A percentile compares a stretch with the other conserved stretches of the same genome.
Evolutionary conservation across 2,329 filamentous ascomycete genomes (phyloP).

Genomic region (Aspergillus udagawae): DNA sequence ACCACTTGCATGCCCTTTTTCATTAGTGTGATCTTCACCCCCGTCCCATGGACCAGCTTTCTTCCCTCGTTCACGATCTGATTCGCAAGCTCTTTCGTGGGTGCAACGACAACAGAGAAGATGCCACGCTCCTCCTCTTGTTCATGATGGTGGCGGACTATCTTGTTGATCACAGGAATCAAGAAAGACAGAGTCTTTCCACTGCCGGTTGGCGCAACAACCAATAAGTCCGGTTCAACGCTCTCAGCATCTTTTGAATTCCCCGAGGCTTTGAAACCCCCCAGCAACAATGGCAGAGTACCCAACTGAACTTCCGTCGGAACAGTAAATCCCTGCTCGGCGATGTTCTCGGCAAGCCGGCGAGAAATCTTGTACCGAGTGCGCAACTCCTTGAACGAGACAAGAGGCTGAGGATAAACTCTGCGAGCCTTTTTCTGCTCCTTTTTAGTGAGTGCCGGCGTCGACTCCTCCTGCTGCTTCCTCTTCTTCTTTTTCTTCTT

Average conservation of each 20-base stretch:
- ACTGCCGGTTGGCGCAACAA: slow-evolving; percentile 89
- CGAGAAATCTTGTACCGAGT: slow-evolving; percentile 68
- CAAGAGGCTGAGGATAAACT: slow-evolving; percentile 75
- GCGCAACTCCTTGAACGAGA: slow-evolving; percentile 69
- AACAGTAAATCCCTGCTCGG: slow-evolving; percentile 75
- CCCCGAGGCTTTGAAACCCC: slow-evolving; percentile 42
- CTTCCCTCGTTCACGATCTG: slow-evolving; percentile 79
- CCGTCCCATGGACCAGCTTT: slow-evolving; percentile 73
- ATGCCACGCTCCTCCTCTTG: slow-evolving; percentile 56
- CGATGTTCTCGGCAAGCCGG: slow-evolving; percentile 72
- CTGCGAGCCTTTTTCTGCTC: slow-evolving; percentile 51
- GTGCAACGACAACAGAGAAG: slow-evolving; percentile 68
- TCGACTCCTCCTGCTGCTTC: slow-evolving; percentile 46
- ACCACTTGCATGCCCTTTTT: slow-evolving; percentile 75
- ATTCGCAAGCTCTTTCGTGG: slow-evolving; percentile 74
- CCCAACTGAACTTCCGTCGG: slow-evolving; percentile 94
- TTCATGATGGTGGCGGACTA: slow-evolving; percentile 54
- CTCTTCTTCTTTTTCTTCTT: slow-evolving; percentile 55
- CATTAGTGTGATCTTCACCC: slow-evolving; percentile 75
- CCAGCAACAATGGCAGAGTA: slow-evolving; percentile 72
- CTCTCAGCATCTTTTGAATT: slow-evolving; percentile 25
- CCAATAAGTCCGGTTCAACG: slow-evolving; percentile 67
- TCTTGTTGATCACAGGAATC: slow-evolving; percentile 76
- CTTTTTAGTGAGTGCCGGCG: slow-evolving; percentile 40
- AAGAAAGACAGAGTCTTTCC: slow-evolving; percentile 94